These are phyloP conservation scores for Claviceps paspali DNA, from an alignment of 2,329 filamentous ascomycete species.

Conservation along the genomic window DNA sequence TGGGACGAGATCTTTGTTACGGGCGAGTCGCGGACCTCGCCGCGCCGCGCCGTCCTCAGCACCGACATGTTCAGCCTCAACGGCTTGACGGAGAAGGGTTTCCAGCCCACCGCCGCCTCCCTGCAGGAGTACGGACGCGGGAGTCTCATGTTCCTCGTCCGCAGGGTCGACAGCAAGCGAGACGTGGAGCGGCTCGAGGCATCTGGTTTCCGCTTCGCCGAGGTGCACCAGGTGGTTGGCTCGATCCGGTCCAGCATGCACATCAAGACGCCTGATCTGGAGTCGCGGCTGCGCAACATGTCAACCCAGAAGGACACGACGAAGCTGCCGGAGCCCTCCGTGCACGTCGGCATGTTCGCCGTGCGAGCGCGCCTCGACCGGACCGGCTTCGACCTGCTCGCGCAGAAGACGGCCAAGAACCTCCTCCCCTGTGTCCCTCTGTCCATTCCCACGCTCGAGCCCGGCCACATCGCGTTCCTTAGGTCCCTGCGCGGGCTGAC, in stretches of 20 bases:
- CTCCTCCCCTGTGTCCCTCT: constrained; percentile 45
- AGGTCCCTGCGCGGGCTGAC: constrained; percentile 31
- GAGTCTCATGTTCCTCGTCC: constrained; percentile 68
- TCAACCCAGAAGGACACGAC: constrained; percentile 36
- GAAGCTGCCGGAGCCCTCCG: constrained; percentile 32
- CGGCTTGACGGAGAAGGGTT: constrained; percentile 26
- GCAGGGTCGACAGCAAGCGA: constrained; percentile 37
- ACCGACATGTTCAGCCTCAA: constrained; percentile 14
- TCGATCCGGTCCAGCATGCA: constrained; percentile 61
- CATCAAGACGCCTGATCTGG: constrained; percentile 48
- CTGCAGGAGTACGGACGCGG: constrained; percentile 44
- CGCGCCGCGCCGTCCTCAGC: background rate
- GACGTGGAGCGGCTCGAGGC: constrained; percentile 53
- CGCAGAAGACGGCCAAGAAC: constrained; percentile 38
- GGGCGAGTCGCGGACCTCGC: constrained; percentile 19
- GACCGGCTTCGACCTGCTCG: constrained; percentile 48
- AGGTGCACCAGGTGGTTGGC: constrained; percentile 49
- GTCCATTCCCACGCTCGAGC: constrained; percentile 34
- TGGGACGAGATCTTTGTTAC: constrained; percentile 66
- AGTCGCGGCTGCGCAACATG: constrained; percentile 47
- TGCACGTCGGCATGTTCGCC: constrained; percentile 44
- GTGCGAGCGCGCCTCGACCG: constrained; percentile 34
- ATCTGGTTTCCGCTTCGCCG: constrained; percentile 64
- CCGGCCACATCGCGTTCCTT: constrained; percentile 40
- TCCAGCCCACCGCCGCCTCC: constrained; percentile 8